Base-by-base conservation (phyloP, 768 basidiomycete genomes). In the Hemileccinum rubropunctum region DNA sequence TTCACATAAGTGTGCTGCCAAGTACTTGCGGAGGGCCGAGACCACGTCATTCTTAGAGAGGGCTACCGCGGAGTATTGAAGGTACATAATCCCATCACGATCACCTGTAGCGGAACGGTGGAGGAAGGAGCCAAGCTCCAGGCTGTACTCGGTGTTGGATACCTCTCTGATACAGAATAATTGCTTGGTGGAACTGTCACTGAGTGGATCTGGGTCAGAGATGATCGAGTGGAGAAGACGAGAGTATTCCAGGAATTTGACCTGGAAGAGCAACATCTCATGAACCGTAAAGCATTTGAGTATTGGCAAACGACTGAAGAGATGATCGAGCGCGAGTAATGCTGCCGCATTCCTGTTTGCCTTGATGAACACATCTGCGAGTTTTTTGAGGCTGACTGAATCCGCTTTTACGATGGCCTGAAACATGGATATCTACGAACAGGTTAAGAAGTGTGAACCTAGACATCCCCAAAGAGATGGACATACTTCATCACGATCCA, bases 301-400 rank as follows among this genome's bases (percentile, higher is more conserved):
- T 3, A 1, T 21, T 3, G 47, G 54, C n/a, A 57, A 7, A 3
- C 9, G 44, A 27, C 33, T 20, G 37, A 57, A 57, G 34, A 46
- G 33, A 14, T 56, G 47, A 20, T 52, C 43, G 4, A 57, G 41
- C 0, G 56, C 50, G 1, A 57, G 54, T 3, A 57, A 35, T 5
- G 56, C 56, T 13, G 50, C 35, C 2, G 41, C 27, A 1, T 43
- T 42, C 27, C 41, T 47, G 11, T 37, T 26, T 26, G 14, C 39
- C 28, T 37, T 32, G 21, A 48, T 15, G 21, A 80, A 76, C 12
- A 33, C 39, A 6, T 37, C n/a, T 0, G 62, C 71, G 3, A 81
- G 60, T 9, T 53, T 39, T 5, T 56, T 46, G 6, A 83, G 70
- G 7, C 56, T 36, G 0, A 20, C 32, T 1, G 56, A 18, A 26